These are phyloP conservation scores for Thymus mandschuricus DNA, from an alignment of 257 asterid species.

Conservation along the genomic window DNA sequence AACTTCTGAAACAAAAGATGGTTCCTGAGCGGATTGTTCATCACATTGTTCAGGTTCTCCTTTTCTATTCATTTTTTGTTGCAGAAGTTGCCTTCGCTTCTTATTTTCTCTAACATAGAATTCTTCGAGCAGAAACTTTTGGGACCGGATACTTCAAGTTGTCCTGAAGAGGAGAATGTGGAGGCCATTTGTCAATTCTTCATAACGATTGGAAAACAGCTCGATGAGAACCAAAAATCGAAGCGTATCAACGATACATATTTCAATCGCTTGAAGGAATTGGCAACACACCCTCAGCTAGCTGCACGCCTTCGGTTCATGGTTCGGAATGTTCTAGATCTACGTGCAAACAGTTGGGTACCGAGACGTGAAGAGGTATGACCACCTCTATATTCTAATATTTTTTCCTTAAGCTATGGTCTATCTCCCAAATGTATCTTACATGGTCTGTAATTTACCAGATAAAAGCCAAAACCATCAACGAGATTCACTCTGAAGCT, in stretches of 20 bases:
- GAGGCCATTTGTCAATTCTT: constrained; percentile 98
- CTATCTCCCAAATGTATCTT: neutral
- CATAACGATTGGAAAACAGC: constrained; percentile 91
- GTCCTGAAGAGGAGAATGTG: constrained; percentile 95
- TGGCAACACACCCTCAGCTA: constrained; percentile 75
- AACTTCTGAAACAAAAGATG: constrained; percentile 98
- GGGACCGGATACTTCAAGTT: constrained; percentile 63
- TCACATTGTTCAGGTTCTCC: constrained; percentile 89
- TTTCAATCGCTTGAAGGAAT: constrained; percentile 72
- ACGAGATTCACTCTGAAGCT: constrained; percentile 95
- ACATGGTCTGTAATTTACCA: constrained; percentile 31
- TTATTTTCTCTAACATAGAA: neutral
- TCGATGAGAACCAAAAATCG: constrained; percentile 77
- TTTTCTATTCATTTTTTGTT: constrained; percentile 10
- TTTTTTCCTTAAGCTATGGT: neutral
- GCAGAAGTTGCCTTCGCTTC: neutral
- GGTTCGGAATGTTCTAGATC: constrained; percentile 84
- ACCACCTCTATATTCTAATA: constrained; percentile 4
- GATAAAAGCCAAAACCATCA: constrained; percentile 92
- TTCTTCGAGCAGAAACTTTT: constrained; percentile 64
- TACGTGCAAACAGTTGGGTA: constrained; percentile 78
- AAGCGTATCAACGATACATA: constrained; percentile 69
- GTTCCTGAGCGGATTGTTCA: constrained; percentile 96
- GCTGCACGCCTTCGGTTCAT: constrained; percentile 81
- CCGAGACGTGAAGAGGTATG: constrained; percentile 94